phyloP scores from a whole-genome alignment of 768 basidiomycete genomes.

The Coprinellus micaceus region DNA sequence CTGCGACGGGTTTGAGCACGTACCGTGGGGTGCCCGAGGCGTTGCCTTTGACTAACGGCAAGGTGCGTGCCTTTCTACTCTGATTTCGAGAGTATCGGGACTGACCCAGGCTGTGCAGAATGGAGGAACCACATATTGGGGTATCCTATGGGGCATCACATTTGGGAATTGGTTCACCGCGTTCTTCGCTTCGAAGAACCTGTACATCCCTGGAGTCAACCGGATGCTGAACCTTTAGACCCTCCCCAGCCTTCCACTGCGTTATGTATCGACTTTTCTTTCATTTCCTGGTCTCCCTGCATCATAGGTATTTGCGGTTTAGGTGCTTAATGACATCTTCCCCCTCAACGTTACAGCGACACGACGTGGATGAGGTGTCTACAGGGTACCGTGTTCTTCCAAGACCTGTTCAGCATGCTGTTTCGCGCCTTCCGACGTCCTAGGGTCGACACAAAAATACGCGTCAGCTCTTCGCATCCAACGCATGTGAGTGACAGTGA shows the following conservation, averaged over 20 bases:
- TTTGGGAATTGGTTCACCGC: slow-evolving; percentile 16
- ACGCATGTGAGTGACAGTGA: too few species aligned
- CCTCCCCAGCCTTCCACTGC: neutral
- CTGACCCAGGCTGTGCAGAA: slow-evolving; percentile 5
- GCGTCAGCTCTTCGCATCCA: too few species aligned
- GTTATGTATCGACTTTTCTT: too few species aligned
- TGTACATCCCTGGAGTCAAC: slow-evolving; percentile 2
- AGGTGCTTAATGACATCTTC: too few species aligned
- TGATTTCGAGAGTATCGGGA: neutral
- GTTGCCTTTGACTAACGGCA: slow-evolving; percentile 8
- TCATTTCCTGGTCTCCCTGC: too few species aligned
- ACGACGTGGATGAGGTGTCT: too few species aligned
- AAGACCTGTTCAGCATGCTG: slow-evolving; percentile 19
- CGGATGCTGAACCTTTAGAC: neutral
- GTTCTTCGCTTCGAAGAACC: slow-evolving; percentile 10
- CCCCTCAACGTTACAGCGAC: too few species aligned
- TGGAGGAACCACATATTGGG: slow-evolving; percentile 13
- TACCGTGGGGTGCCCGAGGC: slow-evolving; percentile 10
- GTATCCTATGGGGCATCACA: slow-evolving; percentile 13
- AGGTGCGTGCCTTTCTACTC: neutral
- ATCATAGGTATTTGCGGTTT: too few species aligned
- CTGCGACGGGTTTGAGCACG: slow-evolving; percentile 16
- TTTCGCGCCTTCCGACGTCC: slow-evolving; percentile 20
- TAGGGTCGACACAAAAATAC: slow-evolving; percentile 16
- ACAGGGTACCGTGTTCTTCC: slow-evolving; percentile 11